phyloP scores from a whole-genome alignment of 148 eudicot species.

The Pouteria glomerata region DNA sequence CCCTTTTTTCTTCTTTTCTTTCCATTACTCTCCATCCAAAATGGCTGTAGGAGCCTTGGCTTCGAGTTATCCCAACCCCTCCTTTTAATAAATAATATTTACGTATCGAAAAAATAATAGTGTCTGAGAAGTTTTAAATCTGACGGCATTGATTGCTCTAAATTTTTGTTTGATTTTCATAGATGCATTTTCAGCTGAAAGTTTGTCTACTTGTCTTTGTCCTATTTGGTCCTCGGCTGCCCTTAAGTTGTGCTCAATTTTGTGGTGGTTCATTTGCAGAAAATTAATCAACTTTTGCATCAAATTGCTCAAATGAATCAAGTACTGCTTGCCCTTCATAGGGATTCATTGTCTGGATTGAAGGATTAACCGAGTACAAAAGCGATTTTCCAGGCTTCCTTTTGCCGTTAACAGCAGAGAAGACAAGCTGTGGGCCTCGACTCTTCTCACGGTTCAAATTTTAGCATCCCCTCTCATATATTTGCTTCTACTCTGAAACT shows the following conservation, averaged over 20 bases:
- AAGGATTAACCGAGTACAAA: slow-evolving; percentile 17
- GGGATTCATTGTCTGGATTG: slow-evolving; percentile 21
- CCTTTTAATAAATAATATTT: too few relatives aligned
- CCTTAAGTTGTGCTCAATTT: background rate
- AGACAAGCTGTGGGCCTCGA: background rate
- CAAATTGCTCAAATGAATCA: slow-evolving; percentile 52
- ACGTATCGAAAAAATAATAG: too few relatives aligned
- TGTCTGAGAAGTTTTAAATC: too few relatives aligned
- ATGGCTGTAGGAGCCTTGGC: too few relatives aligned
- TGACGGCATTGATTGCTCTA: background rate
- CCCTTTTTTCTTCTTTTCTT: too few relatives aligned
- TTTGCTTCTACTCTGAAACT: background rate
- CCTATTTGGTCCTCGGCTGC: background rate
- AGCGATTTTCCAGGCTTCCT: background rate
- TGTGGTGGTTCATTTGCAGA: slow-evolving; percentile 38
- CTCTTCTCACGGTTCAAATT: background rate
- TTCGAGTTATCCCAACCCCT: too few relatives aligned
- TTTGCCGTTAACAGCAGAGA: background rate
- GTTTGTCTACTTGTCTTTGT: background rate
- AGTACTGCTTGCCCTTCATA: slow-evolving; percentile 29
- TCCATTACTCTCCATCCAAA: too few relatives aligned
- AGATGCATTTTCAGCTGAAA: background rate
- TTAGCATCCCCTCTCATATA: too few relatives aligned
- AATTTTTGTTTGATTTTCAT: background rate
- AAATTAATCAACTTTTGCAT: slow-evolving; percentile 46